Evolutionary conservation across 371 early-diverging fungal genomes (phyloP).

Genomic region (Actinomortierella ambigua): DNA sequence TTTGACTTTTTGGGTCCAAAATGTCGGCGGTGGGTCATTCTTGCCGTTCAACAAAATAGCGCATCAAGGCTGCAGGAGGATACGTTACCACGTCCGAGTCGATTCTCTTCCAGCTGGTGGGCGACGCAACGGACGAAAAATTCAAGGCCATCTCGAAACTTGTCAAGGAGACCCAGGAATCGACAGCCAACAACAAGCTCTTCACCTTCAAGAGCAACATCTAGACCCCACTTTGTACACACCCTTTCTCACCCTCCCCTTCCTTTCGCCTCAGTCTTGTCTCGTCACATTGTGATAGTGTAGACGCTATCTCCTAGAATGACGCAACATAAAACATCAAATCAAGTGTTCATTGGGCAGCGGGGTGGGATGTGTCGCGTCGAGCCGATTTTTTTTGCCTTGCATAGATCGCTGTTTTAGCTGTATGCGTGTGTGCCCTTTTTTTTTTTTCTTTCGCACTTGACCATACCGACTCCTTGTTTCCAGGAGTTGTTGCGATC

Average conservation of each 20-base stretch:
- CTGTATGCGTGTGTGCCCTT: not conserved
- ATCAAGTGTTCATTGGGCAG: too few species aligned
- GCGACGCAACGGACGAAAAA: conserved; percentile 76
- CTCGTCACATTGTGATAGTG: too few species aligned
- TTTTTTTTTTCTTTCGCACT: not conserved
- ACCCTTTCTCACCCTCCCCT: too few species aligned
- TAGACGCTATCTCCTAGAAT: too few species aligned
- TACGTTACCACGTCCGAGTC: conserved; percentile 87
- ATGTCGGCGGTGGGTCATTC: not conserved
- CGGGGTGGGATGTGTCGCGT: too few species aligned
- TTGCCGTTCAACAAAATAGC: conserved; percentile 38
- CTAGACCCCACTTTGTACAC: conserved; percentile 16
- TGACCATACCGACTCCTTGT: too few species aligned
- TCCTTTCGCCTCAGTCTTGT: too few species aligned
- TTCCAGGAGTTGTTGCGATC: not conserved
- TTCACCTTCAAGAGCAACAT: conserved; percentile 52
- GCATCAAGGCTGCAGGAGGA: conserved; percentile 80
- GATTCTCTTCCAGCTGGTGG: conserved; percentile 88
- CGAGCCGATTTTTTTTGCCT: too few species aligned
- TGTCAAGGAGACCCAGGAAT: conserved; percentile 80
- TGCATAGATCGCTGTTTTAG: too few species aligned
- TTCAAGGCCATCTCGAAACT: conserved; percentile 82
- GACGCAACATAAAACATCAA: too few species aligned
- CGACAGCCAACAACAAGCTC: conserved; percentile 67
- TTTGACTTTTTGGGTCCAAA: too few species aligned